Conservation (phyloP, 176 grass and related monocot species). For the Zizania latifolia region DNA sequence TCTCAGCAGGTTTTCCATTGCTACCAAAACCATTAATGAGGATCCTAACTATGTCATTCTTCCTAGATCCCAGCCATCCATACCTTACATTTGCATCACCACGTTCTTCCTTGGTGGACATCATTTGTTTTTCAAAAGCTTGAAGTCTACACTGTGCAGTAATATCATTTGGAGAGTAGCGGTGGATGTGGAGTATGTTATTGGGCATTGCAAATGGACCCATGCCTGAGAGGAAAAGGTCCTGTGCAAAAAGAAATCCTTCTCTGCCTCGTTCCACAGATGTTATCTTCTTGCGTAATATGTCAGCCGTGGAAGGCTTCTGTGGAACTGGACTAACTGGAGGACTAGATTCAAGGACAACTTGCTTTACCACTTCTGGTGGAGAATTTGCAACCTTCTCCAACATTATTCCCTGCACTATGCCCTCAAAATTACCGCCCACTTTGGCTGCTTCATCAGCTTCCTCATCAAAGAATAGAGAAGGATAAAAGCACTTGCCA, state of each 20-base stretch:
- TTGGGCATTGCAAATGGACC: constrained; percentile 44
- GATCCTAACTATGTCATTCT: constrained; percentile 66
- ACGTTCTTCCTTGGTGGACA: constrained; percentile 39
- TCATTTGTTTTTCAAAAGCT: constrained; percentile 78
- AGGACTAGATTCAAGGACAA: constrained; percentile 46
- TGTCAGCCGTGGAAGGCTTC: constrained; percentile 34
- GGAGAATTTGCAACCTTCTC: constrained; percentile 35
- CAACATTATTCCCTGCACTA: constrained; percentile 26
- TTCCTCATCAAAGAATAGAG: constrained; percentile 54
- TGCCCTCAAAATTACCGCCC: constrained; percentile 4
- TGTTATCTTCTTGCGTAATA: constrained; percentile 61
- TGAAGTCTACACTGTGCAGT: constrained; percentile 47
- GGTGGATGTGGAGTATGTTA: constrained; percentile 63
- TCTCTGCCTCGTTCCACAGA: constrained; percentile 51
- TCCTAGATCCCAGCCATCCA: constrained; percentile 77
- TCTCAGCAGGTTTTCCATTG: constrained; percentile 41
- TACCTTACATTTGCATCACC: constrained; percentile 58
- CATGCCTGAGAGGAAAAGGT: constrained; percentile 76
- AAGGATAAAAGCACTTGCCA: constrained; percentile 57
- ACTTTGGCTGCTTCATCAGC: background rate
- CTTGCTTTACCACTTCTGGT: constrained; percentile 57
- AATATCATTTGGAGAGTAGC: constrained; percentile 62
- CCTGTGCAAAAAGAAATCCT: constrained; percentile 46
- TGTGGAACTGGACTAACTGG: constrained; percentile 27
- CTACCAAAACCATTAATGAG: constrained; percentile 67